phyloP scores from a whole-genome alignment of 805 yeast species.

The Wickerhamomyces mucosus region DNA sequence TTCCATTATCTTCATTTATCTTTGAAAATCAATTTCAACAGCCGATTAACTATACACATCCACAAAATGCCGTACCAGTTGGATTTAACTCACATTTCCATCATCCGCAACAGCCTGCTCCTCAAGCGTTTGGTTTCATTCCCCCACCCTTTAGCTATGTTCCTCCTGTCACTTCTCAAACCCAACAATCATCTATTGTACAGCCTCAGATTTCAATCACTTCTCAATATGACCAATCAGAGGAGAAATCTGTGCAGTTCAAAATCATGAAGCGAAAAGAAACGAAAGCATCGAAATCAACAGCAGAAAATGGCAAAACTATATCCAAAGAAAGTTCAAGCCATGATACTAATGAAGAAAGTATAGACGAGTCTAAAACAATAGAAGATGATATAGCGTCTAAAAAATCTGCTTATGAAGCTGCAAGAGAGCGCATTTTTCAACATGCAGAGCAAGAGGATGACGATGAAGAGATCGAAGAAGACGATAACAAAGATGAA shows the following conservation, averaged over 20 bases:
- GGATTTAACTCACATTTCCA: slow-evolving; percentile 8
- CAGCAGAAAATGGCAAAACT: background rate
- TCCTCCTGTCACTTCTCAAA: background rate
- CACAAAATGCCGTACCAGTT: slow-evolving; percentile 10
- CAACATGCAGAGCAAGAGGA: slow-evolving; percentile 22
- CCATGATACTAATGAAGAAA: background rate
- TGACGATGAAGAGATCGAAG: slow-evolving; percentile 16
- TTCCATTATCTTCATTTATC: slow-evolving; percentile 10
- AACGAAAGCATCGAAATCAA: slow-evolving; percentile 1
- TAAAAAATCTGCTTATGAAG: slow-evolving; percentile 34
- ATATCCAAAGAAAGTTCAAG: background rate
- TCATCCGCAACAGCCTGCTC: slow-evolving; percentile 3
- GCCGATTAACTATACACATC: too few species aligned
- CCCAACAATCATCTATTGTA: too few species aligned
- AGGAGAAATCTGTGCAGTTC: too few species aligned
- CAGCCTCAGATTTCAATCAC: too few species aligned
- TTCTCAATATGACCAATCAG: too few species aligned
- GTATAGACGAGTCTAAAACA: background rate
- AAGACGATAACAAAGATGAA: slow-evolving; percentile 8
- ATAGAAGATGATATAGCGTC: slow-evolving; percentile 27
- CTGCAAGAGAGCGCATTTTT: slow-evolving; percentile 30
- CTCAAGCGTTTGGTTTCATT: slow-evolving; percentile 1
- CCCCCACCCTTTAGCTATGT: background rate
- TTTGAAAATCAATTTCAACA: slow-evolving; percentile 9
- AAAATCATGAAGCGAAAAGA: background rate